Percentiles rank a stretch among this genome's conserved stretches.
Evolutionary conservation across 2,329 filamentous ascomycete genomes (phyloP).

Genomic region (Grosmannia penicillata): DNA sequence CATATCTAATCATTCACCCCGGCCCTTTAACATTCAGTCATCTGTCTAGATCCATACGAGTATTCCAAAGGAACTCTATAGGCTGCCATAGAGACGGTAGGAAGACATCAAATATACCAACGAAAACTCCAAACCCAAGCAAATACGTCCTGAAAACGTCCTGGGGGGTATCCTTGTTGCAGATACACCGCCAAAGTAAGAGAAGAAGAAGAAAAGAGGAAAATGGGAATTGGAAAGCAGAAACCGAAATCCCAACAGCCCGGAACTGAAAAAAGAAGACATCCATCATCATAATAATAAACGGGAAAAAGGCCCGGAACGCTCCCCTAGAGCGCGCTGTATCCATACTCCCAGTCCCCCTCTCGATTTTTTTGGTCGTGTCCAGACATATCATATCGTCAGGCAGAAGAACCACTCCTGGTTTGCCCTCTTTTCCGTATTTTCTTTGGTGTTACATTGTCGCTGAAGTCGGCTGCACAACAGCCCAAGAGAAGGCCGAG

Average conservation of each 20-base stretch:
- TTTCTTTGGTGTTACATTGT: too few species aligned
- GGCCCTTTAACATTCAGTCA: neutral
- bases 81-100: neutral
- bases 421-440: too few species aligned
- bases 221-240: neutral
- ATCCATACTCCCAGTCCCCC: too few species aligned
- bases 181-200: neutral
- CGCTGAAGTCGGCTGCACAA: too few species aligned
- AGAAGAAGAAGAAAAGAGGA: neutral
- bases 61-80: neutral
- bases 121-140: neutral
- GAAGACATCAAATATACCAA: neutral
- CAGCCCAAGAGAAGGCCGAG: neutral
- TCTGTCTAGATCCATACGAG: conserved; percentile 2
- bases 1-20: too few species aligned
- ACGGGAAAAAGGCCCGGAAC: too few species aligned
- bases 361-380: too few species aligned
- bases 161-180: neutral
- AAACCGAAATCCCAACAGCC: too few species aligned
- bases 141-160: neutral
- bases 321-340: too few species aligned
- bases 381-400: too few species aligned
- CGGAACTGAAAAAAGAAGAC: neutral
- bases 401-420: too few species aligned
- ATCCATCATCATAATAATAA: neutral